A percentile compares a stretch with the other conserved stretches of the same genome.
Evolutionary conservation across 768 basidiomycete genomes (phyloP).

Genomic region (Agaricus subrufescens): DNA sequence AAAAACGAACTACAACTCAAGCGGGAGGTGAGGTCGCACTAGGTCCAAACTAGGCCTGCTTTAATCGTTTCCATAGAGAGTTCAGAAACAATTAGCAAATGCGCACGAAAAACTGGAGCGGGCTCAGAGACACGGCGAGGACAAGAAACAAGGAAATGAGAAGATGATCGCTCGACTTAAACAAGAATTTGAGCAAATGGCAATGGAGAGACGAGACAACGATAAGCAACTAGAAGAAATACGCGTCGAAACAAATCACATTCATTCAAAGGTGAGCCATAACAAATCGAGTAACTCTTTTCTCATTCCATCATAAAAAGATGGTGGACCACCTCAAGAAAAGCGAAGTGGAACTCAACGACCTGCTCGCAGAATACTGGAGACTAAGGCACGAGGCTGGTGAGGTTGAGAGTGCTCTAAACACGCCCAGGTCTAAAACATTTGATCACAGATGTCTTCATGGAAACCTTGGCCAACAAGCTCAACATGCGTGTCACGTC

Average conservation of each 20-base stretch:
- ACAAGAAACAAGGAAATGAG: constrained; percentile 70
- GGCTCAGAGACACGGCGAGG: constrained; percentile 74
- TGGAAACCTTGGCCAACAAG: constrained; percentile 83
- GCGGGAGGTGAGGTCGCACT: constrained; percentile 48
- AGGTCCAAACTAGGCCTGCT: background rate
- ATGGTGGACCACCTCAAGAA: constrained; percentile 71
- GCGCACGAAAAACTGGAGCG: constrained; percentile 81
- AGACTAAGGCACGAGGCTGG: constrained; percentile 73
- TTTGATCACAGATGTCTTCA: constrained; percentile 63
- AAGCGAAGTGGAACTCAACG: constrained; percentile 76
- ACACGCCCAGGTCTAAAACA: background rate
- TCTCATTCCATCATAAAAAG: constrained; percentile 28
- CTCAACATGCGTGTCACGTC: constrained; percentile 50
- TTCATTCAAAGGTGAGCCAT: constrained; percentile 54
- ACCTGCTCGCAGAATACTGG: constrained; percentile 82
- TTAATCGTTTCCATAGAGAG: constrained; percentile 46
- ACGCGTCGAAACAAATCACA: constrained; percentile 61
- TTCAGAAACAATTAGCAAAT: constrained; percentile 74
- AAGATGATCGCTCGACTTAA: constrained; percentile 73
- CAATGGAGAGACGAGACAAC: constrained; percentile 67
- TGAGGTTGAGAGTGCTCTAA: constrained; percentile 19
- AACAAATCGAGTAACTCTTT: background rate
- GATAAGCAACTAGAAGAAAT: constrained; percentile 78
- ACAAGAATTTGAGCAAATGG: constrained; percentile 77
- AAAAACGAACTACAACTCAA: constrained; percentile 61